These are phyloP conservation scores for Fragilaria crotonensis DNA, from an alignment of 108 stramenopile genomes.

Conservation along the genomic window DNA sequence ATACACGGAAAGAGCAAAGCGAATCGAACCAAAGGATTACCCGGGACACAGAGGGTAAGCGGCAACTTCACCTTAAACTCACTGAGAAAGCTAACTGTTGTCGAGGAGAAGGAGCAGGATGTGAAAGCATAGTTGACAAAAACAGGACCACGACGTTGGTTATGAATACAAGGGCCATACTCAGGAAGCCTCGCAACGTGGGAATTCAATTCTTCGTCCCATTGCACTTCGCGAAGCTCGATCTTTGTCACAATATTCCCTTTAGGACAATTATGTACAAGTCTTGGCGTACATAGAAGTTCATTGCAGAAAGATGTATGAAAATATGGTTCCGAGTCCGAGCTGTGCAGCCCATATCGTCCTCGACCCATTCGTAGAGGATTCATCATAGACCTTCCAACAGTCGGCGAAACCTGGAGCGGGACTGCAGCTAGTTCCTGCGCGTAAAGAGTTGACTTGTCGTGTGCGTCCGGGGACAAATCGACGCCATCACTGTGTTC, in stretches of 20 bases:
- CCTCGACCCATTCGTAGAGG: conserved; percentile 11
- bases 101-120: conserved; percentile 52
- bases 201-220: conserved; percentile 39
- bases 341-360: conserved; percentile 17
- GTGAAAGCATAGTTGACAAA: conserved; percentile 63
- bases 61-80: conserved; percentile 85
- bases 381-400: conserved; percentile 2
- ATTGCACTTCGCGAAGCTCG: conserved; percentile 65
- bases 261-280: conserved; percentile 60
- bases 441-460: conserved; percentile 42
- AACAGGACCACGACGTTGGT: conserved; percentile 67
- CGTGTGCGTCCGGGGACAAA: conserved; percentile 54
- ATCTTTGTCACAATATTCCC: conserved; percentile 71
- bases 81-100: conserved; percentile 61
- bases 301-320: conserved; percentile 80
- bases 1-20: conserved; percentile 63
- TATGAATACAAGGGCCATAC: conserved; percentile 55
- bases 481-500: background rate
- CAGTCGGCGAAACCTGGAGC: conserved; percentile 20
- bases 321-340: conserved; percentile 43
- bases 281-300: conserved; percentile 62
- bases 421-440: conserved; percentile 69
- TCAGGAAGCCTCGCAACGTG: conserved; percentile 46
- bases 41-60: conserved; percentile 8
- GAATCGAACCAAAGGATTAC: background rate